Evolutionary conservation across 2,329 filamentous ascomycete genomes (phyloP).

Genomic region (Parastagonospora avenae): DNA sequence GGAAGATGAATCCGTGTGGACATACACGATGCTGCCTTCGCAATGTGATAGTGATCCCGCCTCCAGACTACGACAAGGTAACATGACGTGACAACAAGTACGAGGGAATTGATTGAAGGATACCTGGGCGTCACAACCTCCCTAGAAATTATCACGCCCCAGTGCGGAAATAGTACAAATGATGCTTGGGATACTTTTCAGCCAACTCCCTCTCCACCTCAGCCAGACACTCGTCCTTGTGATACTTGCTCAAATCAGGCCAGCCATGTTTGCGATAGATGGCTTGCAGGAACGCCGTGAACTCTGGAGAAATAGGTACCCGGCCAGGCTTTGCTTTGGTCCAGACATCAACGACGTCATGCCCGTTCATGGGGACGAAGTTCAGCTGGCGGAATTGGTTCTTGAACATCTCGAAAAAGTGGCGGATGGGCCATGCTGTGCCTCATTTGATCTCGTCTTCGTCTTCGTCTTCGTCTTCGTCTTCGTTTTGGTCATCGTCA

Average conservation of each 20-base stretch:
- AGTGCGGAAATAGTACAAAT: background rate
- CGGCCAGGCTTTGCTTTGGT: background rate
- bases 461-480: background rate
- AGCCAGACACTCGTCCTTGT: background rate
- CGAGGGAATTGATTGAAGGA: too few species aligned
- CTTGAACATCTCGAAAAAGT: slow-evolving; percentile 8
- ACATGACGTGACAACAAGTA: too few species aligned
- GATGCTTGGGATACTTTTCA: background rate
- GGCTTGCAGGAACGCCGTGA: background rate
- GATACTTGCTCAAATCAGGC: background rate
- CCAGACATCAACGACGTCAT: slow-evolving; percentile 2
- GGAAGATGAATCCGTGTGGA: too few species aligned
- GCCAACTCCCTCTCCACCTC: background rate
- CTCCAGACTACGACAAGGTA: too few species aligned
- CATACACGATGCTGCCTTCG: too few species aligned
- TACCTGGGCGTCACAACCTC: too few species aligned
- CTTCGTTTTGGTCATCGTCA: background rate
- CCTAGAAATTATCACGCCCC: too few species aligned
- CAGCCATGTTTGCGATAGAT: slow-evolving; percentile 7
- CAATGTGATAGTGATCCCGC: too few species aligned
- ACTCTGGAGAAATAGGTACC: background rate
- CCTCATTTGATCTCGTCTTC: background rate
- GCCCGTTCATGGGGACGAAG: background rate
- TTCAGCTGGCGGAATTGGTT: slow-evolving; percentile 3
- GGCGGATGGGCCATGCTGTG: background rate